These are phyloP conservation scores for Leccinellum rugosiceps DNA, from an alignment of 768 basidiomycete genomes.

Conservation along the genomic window DNA sequence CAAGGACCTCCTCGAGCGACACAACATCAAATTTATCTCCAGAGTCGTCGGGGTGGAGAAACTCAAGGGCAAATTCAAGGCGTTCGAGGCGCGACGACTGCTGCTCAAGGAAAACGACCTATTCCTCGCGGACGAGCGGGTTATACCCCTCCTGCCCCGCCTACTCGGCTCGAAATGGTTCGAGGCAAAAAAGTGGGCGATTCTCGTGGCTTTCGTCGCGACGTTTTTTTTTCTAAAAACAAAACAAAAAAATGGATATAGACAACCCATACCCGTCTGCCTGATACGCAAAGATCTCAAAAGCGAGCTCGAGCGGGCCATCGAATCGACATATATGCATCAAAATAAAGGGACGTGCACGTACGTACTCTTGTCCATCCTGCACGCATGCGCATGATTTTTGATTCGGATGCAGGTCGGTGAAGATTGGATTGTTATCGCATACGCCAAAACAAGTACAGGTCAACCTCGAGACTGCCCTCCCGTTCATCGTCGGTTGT, in stretches of 20 bases:
- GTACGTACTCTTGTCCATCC: conserved; percentile 44
- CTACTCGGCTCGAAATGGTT: conserved; percentile 90
- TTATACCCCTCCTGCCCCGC: conserved; percentile 83
- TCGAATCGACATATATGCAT: conserved; percentile 94
- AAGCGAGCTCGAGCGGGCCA: conserved; percentile 85
- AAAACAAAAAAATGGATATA: background rate
- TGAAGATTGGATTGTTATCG: conserved; percentile 76
- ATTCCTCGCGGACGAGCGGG: conserved; percentile 90
- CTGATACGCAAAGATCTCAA: conserved; percentile 88
- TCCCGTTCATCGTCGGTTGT: conserved; percentile 68
- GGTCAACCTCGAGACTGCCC: conserved; percentile 72
- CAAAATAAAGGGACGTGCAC: conserved; percentile 91
- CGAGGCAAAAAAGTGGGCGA: conserved; percentile 95
- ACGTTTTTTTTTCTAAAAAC: background rate
- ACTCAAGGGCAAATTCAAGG: conserved; percentile 90
- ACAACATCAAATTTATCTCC: conserved; percentile 85
- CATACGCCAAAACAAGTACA: conserved; percentile 73
- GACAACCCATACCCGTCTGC: conserved; percentile 95
- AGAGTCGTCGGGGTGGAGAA: conserved; percentile 90
- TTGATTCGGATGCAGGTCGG: conserved; percentile 48
- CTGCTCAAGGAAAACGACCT: conserved; percentile 86
- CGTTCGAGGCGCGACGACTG: conserved; percentile 77
- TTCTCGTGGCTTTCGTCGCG: conserved; percentile 29
- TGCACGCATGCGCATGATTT: background rate
- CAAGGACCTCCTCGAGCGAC: conserved; percentile 81